Base-by-base conservation (phyloP, 2,329 filamentous ascomycete species). In the Claviceps quebecensis region DNA sequence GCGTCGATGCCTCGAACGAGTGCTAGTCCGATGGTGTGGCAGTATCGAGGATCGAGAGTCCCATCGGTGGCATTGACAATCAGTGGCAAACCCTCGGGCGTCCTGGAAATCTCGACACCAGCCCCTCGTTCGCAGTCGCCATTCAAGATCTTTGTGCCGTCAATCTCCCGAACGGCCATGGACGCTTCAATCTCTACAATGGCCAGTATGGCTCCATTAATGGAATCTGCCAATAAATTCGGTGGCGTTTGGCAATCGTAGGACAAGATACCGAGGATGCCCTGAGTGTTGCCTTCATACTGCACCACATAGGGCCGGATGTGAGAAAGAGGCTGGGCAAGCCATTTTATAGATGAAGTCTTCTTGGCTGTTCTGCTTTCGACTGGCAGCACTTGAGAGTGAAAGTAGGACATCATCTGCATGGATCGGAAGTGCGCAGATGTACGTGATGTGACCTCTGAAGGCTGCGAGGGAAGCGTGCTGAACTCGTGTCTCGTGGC, bases 381-480 rank as follows among this genome's bases (percentile, higher is more conserved):
- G 37, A 34, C 29, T 11, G 23, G 4, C 7, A 39, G 41, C n/a
- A 16, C 16, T n/a, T 43, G 40, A 13, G 52, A 56, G 61, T 91
- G 87, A 59, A 91, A 87, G 58, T 90, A 91, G 0, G 85, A 83
- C 74, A 88, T 82, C n/a, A 75, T 79, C 57, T 89, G 84, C 83
- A 91, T 88, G 5, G 76, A 75, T 48, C 84, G 72, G 2, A 87
- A 65, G 54, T 90, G 81, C 0, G 78, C 73, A 0, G 84, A 75
- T 9, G 81, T 85, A 39, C 82, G 72, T 3, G 75, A 69, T 1
- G 72, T 72, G 41, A 71, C 71, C 41, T 80, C 75, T n/a, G 72
- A 72, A 8, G 73, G 65, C 57, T 82, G 76, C 1, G 83, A 82
- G 5, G 81, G 76, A 4, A 88, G 67, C 5, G 72, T 69, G 40